Percentiles rank a stretch among this genome's conserved stretches.
These are phyloP conservation scores for Parietaria judaica DNA, from an alignment of 306 rosid species.

Conservation along the genomic window DNA sequence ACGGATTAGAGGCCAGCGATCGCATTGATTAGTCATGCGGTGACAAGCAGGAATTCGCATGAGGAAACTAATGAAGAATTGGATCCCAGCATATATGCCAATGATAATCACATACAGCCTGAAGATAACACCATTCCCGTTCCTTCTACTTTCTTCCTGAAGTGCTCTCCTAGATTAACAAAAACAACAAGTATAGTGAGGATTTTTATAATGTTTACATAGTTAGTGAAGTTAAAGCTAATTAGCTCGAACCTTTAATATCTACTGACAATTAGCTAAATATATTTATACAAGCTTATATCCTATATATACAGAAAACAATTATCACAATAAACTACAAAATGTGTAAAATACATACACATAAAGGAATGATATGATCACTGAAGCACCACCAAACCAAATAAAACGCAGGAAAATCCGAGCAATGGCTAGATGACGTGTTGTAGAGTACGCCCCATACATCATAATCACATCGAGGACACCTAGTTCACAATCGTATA, in stretches of 20 bases:
- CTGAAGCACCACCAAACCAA: conserved; percentile 78
- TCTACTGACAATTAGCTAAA: neutral
- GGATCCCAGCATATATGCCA: conserved; percentile 82
- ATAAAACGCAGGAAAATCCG: conserved; percentile 79
- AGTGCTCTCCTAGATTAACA: conserved; percentile 67
- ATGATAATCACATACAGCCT: conserved; percentile 56
- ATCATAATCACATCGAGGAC: conserved; percentile 86
- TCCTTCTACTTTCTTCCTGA: conserved; percentile 56
- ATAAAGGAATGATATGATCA: conserved; percentile 60
- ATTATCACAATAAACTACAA: neutral
- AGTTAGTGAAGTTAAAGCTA: neutral
- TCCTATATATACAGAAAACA: neutral
- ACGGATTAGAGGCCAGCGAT: conserved; percentile 73
- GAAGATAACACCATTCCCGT: conserved; percentile 36
- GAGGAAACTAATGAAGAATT: conserved; percentile 65
- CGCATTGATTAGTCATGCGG: conserved; percentile 67
- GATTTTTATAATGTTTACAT: no score
- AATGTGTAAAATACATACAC: conserved; percentile 42
- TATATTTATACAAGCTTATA: neutral
- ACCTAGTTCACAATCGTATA: conserved; percentile 39
- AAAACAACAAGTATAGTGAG: conserved; percentile 15
- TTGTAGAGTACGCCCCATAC: conserved; percentile 90
- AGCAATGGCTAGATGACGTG: conserved; percentile 60
- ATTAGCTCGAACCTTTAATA: neutral
- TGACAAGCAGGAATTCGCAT: conserved; percentile 93